Percentiles rank a stretch among this genome's conserved stretches.
phyloP scores from a whole-genome alignment of 108 stramenopile species.

The Nitzschia putrida region DNA sequence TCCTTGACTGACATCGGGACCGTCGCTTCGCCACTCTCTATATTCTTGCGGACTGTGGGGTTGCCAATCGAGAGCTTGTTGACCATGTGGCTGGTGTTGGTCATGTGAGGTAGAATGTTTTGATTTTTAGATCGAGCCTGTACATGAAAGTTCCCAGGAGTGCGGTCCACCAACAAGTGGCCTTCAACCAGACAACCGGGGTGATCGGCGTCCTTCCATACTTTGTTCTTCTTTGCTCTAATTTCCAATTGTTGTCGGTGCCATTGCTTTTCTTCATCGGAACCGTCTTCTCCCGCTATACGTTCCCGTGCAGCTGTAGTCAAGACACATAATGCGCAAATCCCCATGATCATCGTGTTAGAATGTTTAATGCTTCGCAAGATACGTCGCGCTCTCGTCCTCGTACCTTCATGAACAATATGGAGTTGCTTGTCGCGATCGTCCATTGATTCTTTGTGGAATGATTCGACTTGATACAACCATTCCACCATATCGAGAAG shows the following conservation, averaged over 20 bases:
- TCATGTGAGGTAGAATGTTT: constrained; percentile 80
- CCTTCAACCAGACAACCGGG: constrained; percentile 84
- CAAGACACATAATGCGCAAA: not conserved
- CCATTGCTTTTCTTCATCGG: constrained; percentile 35
- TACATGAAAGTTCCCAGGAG: constrained; percentile 95
- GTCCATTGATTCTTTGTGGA: constrained; percentile 40
- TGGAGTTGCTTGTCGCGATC: constrained; percentile 34
- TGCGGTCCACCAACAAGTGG: constrained; percentile 78
- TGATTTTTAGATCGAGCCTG: constrained; percentile 82
- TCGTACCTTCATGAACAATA: constrained; percentile 25
- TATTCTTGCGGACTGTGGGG: constrained; percentile 13
- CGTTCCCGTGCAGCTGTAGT: constrained; percentile 26
- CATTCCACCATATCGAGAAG: constrained; percentile 73
- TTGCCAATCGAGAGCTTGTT: constrained; percentile 86
- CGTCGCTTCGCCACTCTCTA: not conserved
- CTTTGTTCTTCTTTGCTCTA: constrained; percentile 27
- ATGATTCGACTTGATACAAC: constrained; percentile 48
- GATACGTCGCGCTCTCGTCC: not conserved
- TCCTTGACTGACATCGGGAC: constrained; percentile 27
- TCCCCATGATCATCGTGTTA: not conserved
- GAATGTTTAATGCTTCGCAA: too few relatives aligned
- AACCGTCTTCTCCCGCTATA: constrained; percentile 36
- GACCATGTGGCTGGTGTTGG: constrained; percentile 90
- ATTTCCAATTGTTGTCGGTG: constrained; percentile 22
- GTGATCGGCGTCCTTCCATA: constrained; percentile 59